phyloP scores from a whole-genome alignment of 108 stramenopile species.

The Stephanodiscus minutulus region DNA sequence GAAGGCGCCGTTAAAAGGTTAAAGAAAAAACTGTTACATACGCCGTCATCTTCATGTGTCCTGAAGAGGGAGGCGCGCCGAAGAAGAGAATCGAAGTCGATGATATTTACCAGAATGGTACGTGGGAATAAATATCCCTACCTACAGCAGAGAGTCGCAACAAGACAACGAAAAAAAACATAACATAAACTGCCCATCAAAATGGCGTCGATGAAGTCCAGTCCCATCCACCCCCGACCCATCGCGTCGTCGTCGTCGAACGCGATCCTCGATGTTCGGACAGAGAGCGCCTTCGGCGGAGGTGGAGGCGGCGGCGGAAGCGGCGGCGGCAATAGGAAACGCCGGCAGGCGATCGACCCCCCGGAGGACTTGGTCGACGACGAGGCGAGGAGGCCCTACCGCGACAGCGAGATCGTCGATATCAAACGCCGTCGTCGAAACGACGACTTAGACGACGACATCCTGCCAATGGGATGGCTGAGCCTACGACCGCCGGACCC shows the following conservation, averaged over 20 bases:
- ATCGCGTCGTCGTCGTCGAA: not conserved
- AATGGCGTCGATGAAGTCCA: conserved; percentile 23
- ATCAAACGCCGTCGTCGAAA: not conserved
- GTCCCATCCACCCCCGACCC: conserved; percentile 2
- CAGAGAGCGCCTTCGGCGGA: not conserved
- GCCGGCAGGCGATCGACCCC: conserved; percentile 19
- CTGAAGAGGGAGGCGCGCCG: too few species aligned
- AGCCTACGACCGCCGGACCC: conserved; percentile 21
- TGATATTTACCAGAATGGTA: too few species aligned
- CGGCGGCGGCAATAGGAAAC: not conserved
- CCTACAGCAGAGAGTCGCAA: too few species aligned
- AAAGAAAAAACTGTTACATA: too few species aligned
- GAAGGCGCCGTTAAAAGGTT: too few species aligned
- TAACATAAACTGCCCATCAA: too few species aligned
- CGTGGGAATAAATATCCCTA: too few species aligned
- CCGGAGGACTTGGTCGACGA: conserved; percentile 9
- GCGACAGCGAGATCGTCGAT: not conserved
- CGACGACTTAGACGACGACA: conserved; percentile 11
- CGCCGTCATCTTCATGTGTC: too few species aligned
- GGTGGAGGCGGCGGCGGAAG: not conserved
- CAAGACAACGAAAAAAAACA: too few species aligned
- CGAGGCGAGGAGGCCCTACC: not conserved
- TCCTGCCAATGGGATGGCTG: not conserved
- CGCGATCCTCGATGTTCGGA: not conserved
- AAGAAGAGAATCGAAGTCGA: too few species aligned